Evolutionary conservation across 2,329 filamentous ascomycete species (phyloP).

Genomic region (Colletotrichum cereale): DNA sequence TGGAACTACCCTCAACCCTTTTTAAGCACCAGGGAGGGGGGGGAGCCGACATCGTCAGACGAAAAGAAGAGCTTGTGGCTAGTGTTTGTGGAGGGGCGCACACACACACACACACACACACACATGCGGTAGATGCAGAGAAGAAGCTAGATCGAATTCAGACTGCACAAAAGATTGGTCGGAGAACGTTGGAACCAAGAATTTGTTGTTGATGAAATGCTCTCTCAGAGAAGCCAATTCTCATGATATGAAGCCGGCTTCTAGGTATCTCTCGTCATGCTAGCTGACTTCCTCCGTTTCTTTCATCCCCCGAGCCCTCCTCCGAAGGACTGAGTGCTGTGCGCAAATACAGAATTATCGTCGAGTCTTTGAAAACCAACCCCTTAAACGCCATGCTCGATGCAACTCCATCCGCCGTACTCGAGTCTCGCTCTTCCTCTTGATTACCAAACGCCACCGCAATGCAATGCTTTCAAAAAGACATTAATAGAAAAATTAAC

Average conservation of each 20-base stretch:
- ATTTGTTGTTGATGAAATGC: not conserved
- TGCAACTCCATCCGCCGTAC: constrained; percentile 19
- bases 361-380: not conserved
- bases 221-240: constrained; percentile 13
- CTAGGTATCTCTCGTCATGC: constrained; percentile 24
- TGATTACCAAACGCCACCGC: constrained; percentile 27
- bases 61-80: not conserved
- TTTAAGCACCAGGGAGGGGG: not conserved
- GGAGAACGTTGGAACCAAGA: not conserved
- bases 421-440: not conserved
- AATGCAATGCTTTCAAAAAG: constrained; percentile 31
- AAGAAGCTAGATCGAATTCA: not conserved
- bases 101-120: no score
- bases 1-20: constrained; percentile 9
- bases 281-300: not conserved
- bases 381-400: constrained; percentile 33
- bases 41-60: constrained; percentile 8
- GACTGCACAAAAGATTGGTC: not conserved
- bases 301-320: not conserved
- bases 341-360: not conserved
- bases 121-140: not conserved
- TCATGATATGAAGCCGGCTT: constrained; percentile 1
- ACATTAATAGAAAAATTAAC: not conserved
- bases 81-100: not conserved
- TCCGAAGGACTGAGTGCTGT: constrained; percentile 26